phyloP scores from a whole-genome alignment of 495 filamentous ascomycete genomes.

The Evansstolkia leycettana region DNA sequence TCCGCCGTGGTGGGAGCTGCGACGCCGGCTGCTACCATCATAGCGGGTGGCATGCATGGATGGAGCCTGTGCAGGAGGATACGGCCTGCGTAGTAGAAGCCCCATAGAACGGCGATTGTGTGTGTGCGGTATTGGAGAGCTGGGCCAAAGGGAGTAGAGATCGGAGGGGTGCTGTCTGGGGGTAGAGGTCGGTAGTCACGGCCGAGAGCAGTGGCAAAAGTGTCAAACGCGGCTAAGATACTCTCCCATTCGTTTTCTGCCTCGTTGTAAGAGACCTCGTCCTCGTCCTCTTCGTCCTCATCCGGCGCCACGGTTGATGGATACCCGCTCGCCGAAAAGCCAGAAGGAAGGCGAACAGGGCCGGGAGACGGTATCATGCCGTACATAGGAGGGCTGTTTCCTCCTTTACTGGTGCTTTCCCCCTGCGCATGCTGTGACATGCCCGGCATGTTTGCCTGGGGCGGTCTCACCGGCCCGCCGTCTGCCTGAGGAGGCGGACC shows the following conservation, averaged over 20 bases:
- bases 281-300: constrained; percentile 31
- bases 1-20: constrained; percentile 53
- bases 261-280: constrained; percentile 49
- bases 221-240: constrained; percentile 57
- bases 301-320: constrained; percentile 8
- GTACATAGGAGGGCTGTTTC: constrained; percentile 31
- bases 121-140: constrained; percentile 76
- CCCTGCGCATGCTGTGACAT: constrained; percentile 1
- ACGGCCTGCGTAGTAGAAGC: constrained; percentile 67
- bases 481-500: constrained; percentile 1
- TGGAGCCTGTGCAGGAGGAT: constrained; percentile 70
- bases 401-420: neutral
- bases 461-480: neutral
- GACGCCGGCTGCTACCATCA: constrained; percentile 71
- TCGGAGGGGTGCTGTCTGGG: constrained; percentile 50
- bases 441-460: neutral
- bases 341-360: constrained; percentile 26
- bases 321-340: constrained; percentile 16
- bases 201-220: constrained; percentile 54
- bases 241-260: constrained; percentile 71
- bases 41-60: constrained; percentile 82
- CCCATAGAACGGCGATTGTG: constrained; percentile 74
- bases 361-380: constrained; percentile 38
- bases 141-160: constrained; percentile 67
- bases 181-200: constrained; percentile 68